Evolutionary conservation across 2,329 filamentous ascomycete genomes (phyloP), one percentile per base, ranked within the genome.

Genomic region (Fusarium luffae): DNA sequence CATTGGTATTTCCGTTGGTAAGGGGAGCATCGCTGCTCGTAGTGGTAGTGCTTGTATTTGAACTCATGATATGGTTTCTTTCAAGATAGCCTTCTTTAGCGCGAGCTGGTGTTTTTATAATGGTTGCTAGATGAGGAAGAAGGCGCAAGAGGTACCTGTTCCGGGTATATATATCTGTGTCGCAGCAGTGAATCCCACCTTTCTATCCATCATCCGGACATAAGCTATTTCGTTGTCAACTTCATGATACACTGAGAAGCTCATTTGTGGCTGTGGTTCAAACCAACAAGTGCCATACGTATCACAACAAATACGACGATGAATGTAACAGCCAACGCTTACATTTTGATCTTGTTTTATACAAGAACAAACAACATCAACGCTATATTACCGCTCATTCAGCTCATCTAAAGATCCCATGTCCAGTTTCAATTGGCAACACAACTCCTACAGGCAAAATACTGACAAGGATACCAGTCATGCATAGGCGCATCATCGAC

Each of bases 221-320:
- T 14, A 14, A 1, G 3, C 3, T 30, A 1, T 14, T 30, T 14
- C 13, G 1, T 30, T 14, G 28, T 30, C 13, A 3, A 4, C 7
- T 7, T 30, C 2, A 30, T 14, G 28, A 30, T 2, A 14, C 13
- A 30, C 28, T 13, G 28, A 2, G 28, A 30, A 4, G 12, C 28
- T 30, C 12, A 7, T 6, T 30, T 30, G 12, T 30, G 12, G 28
- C 3, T 3, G 28, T 14, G 28, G 28, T 30, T 30, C 13, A 30
- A 6, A 30, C 12, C 12, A 30, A 3, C 12, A 7, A 30, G 1
- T 30, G 28, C 13, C 28, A 30, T 6, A 30, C 6, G 28, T 30
- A 30, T 30, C 12, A 30, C 13, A 30, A 14, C 28, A 14, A 30
- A 30, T 30, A 30, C 28, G 28, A 30, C 13, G 13, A 30, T 6